phyloP scores from a whole-genome alignment of 352 stramenopile species.

The Albugo candida region DNA sequence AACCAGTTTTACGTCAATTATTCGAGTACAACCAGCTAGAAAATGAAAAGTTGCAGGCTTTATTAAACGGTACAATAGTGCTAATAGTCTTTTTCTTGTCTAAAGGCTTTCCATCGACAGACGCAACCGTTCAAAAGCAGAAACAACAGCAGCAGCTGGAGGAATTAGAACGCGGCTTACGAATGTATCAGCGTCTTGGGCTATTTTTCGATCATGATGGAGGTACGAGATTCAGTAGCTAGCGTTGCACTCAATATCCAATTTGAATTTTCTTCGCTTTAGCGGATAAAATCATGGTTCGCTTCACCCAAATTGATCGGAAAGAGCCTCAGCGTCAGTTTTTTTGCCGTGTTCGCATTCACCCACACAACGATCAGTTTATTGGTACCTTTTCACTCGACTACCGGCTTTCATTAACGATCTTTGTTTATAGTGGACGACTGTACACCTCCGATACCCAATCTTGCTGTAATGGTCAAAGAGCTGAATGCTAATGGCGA shows the following conservation, averaged over 20 bases:
- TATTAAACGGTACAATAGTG: constrained; percentile 12
- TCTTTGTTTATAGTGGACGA: constrained; percentile 21
- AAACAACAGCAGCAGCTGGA: constrained; percentile 27
- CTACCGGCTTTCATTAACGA: not conserved
- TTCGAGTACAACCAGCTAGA: constrained; percentile 35
- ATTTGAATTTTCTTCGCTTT: not conserved
- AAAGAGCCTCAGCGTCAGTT: constrained; percentile 36
- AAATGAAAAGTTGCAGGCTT: constrained; percentile 28
- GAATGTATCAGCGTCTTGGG: constrained; percentile 44
- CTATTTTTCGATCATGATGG: constrained; percentile 43
- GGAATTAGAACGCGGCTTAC: constrained; percentile 38
- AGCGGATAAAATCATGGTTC: constrained; percentile 41
- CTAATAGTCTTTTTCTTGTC: not conserved
- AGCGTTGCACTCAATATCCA: not conserved
- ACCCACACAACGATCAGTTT: constrained; percentile 30
- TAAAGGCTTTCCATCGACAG: constrained; percentile 8
- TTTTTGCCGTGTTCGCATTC: constrained; percentile 49
- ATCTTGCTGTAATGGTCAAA: constrained; percentile 24
- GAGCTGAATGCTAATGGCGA: constrained; percentile 44
- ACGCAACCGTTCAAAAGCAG: constrained; percentile 16
- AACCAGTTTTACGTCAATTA: constrained; percentile 39
- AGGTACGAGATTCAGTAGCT: constrained; percentile 10
- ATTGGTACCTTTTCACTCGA: constrained; percentile 16
- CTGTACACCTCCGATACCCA: constrained; percentile 29
- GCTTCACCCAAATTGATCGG: constrained; percentile 51